phyloP scores from a whole-genome alignment of 2,329 filamentous ascomycete species.

The Diaporthe caulivora region DNA sequence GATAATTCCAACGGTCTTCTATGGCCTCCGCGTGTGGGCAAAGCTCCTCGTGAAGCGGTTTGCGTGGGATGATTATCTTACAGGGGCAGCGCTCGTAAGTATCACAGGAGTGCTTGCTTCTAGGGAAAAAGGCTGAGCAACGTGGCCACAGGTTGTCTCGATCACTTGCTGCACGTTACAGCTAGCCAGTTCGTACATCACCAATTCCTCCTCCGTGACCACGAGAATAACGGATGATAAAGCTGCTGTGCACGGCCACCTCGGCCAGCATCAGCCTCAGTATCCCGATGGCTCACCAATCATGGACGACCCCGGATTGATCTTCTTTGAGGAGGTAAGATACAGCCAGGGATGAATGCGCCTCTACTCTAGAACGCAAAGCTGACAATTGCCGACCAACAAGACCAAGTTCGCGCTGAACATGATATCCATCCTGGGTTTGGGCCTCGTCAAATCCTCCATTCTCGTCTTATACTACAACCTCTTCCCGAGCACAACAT shows the following conservation, averaged over 20 bases:
- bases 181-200: not conserved
- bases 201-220: not conserved
- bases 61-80: constrained; percentile 12
- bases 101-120: not conserved
- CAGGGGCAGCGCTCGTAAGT: constrained; percentile 20
- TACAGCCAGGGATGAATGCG: no score
- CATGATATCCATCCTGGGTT: constrained; percentile 17
- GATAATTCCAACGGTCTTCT: constrained; percentile 5
- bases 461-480: constrained; percentile 20
- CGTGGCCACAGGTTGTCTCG: not conserved
- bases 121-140: not conserved
- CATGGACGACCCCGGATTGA: constrained; percentile 9
- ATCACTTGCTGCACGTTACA: constrained; percentile 11
- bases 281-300: constrained; percentile 10
- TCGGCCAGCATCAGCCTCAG: constrained; percentile 15
- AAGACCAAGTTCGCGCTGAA: constrained; percentile 16
- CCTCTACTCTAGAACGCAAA: not conserved
- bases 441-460: constrained; percentile 16
- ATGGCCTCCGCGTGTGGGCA: constrained; percentile 1
- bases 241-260: constrained; percentile 4
- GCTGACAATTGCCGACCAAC: not conserved
- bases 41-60: constrained; percentile 3
- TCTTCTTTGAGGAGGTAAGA: constrained; percentile 3
- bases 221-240: not conserved
- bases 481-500: not conserved